Conservation (phyloP, 352 stramenopile genomes). For the Globisporangium solare region DNA sequence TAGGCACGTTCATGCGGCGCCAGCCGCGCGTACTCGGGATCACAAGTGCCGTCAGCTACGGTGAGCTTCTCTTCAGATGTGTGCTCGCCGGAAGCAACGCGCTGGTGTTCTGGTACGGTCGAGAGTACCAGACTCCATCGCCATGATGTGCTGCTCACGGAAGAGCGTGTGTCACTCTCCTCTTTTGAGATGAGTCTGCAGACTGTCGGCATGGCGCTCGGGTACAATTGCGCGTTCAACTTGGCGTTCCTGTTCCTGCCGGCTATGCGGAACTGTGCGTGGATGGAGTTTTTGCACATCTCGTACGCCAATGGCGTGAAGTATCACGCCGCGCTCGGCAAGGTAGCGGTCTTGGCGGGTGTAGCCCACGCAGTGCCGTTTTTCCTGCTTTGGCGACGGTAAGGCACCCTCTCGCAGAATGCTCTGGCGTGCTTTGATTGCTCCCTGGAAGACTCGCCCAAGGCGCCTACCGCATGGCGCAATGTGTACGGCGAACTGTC, state of each 20-base stretch:
- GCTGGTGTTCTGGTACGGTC: neutral
- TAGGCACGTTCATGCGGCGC: neutral
- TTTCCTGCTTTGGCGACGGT: slow-evolving; percentile 38
- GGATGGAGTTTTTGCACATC: slow-evolving; percentile 63
- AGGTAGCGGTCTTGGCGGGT: slow-evolving; percentile 30
- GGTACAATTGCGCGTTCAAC: slow-evolving; percentile 54
- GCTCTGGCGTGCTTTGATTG: slow-evolving; percentile 51
- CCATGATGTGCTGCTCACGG: neutral
- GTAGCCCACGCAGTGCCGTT: slow-evolving; percentile 38
- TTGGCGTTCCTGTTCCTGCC: slow-evolving; percentile 63
- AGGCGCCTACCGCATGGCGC: slow-evolving; percentile 45
- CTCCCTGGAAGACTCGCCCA: slow-evolving; percentile 28
- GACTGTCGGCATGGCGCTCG: slow-evolving; percentile 34
- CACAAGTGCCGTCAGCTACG: neutral
- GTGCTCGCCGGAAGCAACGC: neutral
- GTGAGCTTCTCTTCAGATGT: neutral
- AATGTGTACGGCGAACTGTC: slow-evolving; percentile 64
- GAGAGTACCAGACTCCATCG: neutral
- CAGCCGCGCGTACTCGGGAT: neutral
- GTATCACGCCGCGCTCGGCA: slow-evolving; percentile 58
- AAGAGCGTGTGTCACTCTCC: neutral
- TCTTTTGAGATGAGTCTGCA: neutral
- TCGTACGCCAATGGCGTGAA: slow-evolving; percentile 59
- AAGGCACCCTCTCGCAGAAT: slow-evolving; percentile 29
- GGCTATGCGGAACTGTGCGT: slow-evolving; percentile 51